Conservation (phyloP, 352 stramenopile genomes). For the Phytophthora citricola region DNA sequence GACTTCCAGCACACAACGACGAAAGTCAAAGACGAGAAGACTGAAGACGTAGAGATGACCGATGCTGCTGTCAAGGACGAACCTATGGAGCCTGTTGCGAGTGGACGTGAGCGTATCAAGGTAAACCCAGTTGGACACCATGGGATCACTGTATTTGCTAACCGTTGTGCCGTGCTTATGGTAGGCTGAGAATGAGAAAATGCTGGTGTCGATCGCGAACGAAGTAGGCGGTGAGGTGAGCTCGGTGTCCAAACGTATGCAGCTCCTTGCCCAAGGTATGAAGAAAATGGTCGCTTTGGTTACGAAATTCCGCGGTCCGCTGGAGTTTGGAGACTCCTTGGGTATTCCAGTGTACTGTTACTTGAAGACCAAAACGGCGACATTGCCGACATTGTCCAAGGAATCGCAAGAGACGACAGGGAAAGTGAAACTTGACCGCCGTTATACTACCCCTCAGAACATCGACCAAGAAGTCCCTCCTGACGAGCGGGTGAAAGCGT, state of each 20-base stretch:
- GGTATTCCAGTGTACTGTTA: constrained; percentile 83
- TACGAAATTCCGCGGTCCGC: constrained; percentile 77
- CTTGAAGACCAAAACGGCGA: constrained; percentile 78
- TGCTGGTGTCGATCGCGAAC: constrained; percentile 80
- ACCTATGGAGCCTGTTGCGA: constrained; percentile 16
- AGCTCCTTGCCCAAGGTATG: constrained; percentile 79
- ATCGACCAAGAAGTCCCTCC: constrained; percentile 76
- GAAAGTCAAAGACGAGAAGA: constrained; percentile 31
- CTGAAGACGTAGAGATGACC: constrained; percentile 33
- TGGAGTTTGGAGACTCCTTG: constrained; percentile 75
- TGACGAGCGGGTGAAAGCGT: constrained; percentile 81
- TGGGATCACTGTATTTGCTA: too few relatives aligned
- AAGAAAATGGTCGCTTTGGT: constrained; percentile 74
- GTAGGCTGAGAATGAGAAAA: constrained; percentile 83
- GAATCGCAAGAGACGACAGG: constrained; percentile 68
- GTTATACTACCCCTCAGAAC: constrained; percentile 70
- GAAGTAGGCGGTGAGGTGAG: constrained; percentile 73
- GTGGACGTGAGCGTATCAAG: constrained; percentile 23
- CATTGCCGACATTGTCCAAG: constrained; percentile 72
- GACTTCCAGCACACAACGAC: constrained; percentile 70
- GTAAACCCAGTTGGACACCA: constrained; percentile 9
- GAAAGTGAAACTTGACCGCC: constrained; percentile 78
- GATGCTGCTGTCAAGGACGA: constrained; percentile 32
- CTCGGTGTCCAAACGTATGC: constrained; percentile 76
- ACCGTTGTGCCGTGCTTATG: neutral